Base-by-base conservation (phyloP, 192 early-diverging fungal genomes). In the Coemansia sp. region DNA sequence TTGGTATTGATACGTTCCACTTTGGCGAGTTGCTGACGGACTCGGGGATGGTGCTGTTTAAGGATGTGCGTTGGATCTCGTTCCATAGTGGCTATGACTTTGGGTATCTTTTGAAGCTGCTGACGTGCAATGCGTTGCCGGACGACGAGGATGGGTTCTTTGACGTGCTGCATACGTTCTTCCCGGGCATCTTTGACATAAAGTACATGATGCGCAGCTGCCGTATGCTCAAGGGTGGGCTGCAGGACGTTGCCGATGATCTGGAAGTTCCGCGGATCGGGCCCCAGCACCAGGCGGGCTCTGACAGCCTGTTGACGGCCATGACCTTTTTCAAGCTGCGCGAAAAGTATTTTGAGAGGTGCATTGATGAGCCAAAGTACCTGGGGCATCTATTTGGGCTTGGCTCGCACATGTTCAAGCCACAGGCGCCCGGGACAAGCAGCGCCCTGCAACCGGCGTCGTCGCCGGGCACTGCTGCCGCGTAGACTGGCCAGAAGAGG, bases 71-170 rank as follows among this genome's bases (percentile, higher is more conserved):
- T 60, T 99, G 96, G 96, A 82, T 96, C 30, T 95, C 93, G 20
- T 99, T 97, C 71, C 96, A 99, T 54, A 95, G 90, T 76, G 92
- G 92, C 2, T 99, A 99, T 53, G 96, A 99, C 64, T 99, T 99
- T 82, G 93, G 96, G 3, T 99, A 99, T 57, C 60, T 99, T 16
- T 72, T 99, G 37, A 99, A 99, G 65, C 77, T 99, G 23, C 76
- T 96, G 21, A 96, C 94, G 5, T 95, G 94, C 65, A 71, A 81
- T 13, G 75, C 85, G 26, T 60, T 99, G 47, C 96, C 96, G 3
- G 82, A 86, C 41, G 90, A 99, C 60, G 96, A 99, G 66, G 51
- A 77, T n/a, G 86, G 87, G 23, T 99, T 99, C 66, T 99, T 97
- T 72, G 87, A 90, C 28, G 68, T 89, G 17, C 71, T 99, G 58